phyloP scores from a whole-genome alignment of 371 early-diverging fungal genomes.

The Actinomortierella ambigua region DNA sequence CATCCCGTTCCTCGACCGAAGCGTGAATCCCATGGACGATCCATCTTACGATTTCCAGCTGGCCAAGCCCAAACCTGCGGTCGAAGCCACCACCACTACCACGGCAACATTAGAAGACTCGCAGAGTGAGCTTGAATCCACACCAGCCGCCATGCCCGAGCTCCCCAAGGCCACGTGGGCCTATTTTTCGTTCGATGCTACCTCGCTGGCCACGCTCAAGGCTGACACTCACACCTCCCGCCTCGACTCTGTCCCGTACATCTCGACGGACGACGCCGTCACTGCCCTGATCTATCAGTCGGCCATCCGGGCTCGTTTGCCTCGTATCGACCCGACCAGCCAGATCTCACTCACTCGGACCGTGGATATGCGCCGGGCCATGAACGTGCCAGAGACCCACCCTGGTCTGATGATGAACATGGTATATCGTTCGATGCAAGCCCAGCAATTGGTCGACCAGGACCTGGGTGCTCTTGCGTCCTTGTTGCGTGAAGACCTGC shows the following conservation, averaged over 20 bases:
- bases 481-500: background rate
- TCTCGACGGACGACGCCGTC: conserved; percentile 4
- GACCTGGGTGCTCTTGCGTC: background rate
- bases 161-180: background rate
- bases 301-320: conserved; percentile 1
- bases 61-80: background rate
- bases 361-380: background rate
- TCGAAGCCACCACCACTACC: background rate
- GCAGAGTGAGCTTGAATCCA: no score
- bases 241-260: background rate
- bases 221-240: background rate
- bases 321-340: background rate
- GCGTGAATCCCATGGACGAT: background rate
- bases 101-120: no score
- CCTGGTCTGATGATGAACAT: background rate
- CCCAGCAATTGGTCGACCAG: background rate
- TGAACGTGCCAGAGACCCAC: background rate
- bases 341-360: background rate
- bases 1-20: background rate
- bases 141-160: no score
- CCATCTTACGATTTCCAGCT: background rate
- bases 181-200: background rate
- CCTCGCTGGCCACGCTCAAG: conserved; percentile 3
- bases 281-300: background rate
- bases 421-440: background rate